Conservation (phyloP, 2,329 filamentous ascomycete genomes). For the Bimuria novae-zelandiae region DNA sequence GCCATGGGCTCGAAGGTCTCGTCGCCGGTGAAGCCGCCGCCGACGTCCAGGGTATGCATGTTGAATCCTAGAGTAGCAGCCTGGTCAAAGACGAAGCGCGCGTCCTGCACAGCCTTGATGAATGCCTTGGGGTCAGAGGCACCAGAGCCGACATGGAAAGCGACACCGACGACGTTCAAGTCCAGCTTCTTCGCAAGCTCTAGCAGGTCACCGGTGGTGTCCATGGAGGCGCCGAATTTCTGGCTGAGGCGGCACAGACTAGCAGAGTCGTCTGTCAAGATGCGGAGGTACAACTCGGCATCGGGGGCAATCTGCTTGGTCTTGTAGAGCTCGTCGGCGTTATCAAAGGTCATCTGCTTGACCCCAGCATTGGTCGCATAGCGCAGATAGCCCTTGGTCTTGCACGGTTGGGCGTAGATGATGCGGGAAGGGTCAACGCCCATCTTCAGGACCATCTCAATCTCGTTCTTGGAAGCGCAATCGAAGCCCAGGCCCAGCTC, state of each 20-base stretch:
- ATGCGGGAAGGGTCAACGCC: conserved; percentile 87
- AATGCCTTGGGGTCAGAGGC: conserved; percentile 93
- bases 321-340: conserved; percentile 96
- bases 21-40: conserved; percentile 88
- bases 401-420: conserved; percentile 99
- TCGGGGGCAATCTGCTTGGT: conserved; percentile 88
- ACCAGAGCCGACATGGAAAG: conserved; percentile 96
- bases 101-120: conserved; percentile 87
- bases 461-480: conserved; percentile 96
- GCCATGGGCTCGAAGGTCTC: conserved; percentile 94
- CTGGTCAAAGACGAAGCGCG: conserved; percentile 85
- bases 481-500: conserved; percentile 94
- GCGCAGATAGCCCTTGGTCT: conserved; percentile 96
- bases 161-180: conserved; percentile 92
- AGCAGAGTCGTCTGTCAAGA: conserved; percentile 93
- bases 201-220: conserved; percentile 77
- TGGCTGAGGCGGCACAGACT: conserved; percentile 93
- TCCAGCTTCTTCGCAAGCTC: conserved; percentile 78
- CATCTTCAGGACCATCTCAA: conserved; percentile 84
- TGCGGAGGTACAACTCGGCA: conserved; percentile 91
- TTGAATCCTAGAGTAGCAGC: conserved; percentile 75
- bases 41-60: conserved; percentile 88
- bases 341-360: conserved; percentile 99
- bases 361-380: conserved; percentile 84
- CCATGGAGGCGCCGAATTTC: conserved; percentile 94